Evolutionary conservation across 441 rosid genomes (phyloP).

Genomic region (Syzygium malaccense): DNA sequence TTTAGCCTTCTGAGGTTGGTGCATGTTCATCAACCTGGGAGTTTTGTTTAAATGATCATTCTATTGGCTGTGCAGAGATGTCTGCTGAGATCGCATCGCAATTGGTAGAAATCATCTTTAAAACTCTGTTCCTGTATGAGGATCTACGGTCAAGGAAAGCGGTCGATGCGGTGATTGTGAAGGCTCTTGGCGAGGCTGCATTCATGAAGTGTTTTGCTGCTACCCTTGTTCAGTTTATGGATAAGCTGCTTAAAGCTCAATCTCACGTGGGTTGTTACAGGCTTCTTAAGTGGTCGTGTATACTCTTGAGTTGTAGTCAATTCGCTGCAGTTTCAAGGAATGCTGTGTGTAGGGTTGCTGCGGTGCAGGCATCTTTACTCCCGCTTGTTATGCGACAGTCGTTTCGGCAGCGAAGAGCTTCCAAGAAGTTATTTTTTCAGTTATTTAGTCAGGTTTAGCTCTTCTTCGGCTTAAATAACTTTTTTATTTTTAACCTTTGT

Average conservation of each 20-base stretch:
- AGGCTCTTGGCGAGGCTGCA: constrained; percentile 38
- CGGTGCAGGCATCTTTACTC: constrained; percentile 72
- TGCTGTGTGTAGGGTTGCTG: constrained; percentile 72
- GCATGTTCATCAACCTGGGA: background rate
- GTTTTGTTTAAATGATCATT: background rate
- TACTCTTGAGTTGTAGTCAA: constrained; percentile 65
- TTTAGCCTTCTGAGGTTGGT: background rate
- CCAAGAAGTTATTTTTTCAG: constrained; percentile 50
- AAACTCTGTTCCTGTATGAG: constrained; percentile 60
- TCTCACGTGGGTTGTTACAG: constrained; percentile 60
- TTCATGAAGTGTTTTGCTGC: constrained; percentile 92
- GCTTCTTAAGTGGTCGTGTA: constrained; percentile 86
- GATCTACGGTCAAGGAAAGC: constrained; percentile 76
- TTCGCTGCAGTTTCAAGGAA: constrained; percentile 71
- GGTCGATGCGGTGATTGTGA: constrained; percentile 69
- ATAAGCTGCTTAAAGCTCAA: constrained; percentile 57
- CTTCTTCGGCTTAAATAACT: background rate
- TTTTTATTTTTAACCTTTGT: background rate
- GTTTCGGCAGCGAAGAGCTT: constrained; percentile 63
- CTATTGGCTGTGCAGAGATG: constrained; percentile 52
- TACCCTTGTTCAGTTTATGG: constrained; percentile 83
- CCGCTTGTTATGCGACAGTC: constrained; percentile 56
- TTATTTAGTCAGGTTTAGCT: constrained; percentile 39
- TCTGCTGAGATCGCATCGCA: constrained; percentile 42
- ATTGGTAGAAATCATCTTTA: constrained; percentile 69